These are phyloP conservation scores for Ceratobasidium sp. DNA, from an alignment of 1,284 basidiomycete genomes.

Conservation along the genomic window DNA sequence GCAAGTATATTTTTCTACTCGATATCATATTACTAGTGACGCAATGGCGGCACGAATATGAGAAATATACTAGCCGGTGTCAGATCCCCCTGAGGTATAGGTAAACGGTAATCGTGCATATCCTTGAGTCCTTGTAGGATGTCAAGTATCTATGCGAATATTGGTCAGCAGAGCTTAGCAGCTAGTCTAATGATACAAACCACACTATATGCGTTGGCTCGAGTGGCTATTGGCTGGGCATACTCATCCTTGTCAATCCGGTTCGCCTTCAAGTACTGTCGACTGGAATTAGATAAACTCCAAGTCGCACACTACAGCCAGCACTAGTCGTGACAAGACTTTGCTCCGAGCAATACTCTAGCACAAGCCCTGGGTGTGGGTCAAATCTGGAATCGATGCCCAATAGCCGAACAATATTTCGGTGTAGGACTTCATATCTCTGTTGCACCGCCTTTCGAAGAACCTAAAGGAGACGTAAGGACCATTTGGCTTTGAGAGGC, in stretches of 20 bases:
- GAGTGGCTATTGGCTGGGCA: background rate
- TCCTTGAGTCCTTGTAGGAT: slow-evolving; percentile 23
- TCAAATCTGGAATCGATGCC: slow-evolving; percentile 4
- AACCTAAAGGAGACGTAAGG: background rate
- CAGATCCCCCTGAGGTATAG: slow-evolving; percentile 32
- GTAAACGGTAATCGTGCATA: slow-evolving; percentile 23
- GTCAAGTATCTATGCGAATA: slow-evolving; percentile 19
- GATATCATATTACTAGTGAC: background rate
- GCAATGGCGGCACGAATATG: background rate
- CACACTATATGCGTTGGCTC: slow-evolving; percentile 25
- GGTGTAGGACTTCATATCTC: slow-evolving; percentile 17
- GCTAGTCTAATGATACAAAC: background rate
- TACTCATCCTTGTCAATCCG: background rate
- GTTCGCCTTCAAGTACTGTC: background rate
- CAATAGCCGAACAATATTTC: slow-evolving; percentile 16
- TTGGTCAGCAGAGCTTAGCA: background rate
- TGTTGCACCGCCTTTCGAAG: background rate
- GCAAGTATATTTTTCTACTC: slow-evolving; percentile 21
- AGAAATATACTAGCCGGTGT: slow-evolving; percentile 4
- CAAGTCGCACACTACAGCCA: background rate
- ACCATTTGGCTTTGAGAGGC: background rate
- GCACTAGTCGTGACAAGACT: slow-evolving; percentile 1
- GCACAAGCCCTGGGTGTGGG: slow-evolving; percentile 23
- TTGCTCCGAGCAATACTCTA: slow-evolving; percentile 12
- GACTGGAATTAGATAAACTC: background rate